phyloP scores from a whole-genome alignment of 306 rosid genomes.

The Pueraria montana region DNA sequence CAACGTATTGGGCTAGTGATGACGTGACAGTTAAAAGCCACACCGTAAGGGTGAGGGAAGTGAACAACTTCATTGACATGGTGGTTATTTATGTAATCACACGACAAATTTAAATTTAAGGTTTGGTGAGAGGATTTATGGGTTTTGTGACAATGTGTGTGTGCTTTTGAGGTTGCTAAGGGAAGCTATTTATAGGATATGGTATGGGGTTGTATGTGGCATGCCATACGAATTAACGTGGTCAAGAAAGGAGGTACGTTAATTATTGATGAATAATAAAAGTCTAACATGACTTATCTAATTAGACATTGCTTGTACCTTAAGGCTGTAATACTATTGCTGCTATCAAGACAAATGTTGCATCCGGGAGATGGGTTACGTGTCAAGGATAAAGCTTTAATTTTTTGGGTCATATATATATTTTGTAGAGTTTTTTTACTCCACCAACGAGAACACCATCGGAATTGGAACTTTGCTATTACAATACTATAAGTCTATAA shows the following conservation, averaged over 20 bases:
- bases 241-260: not conserved
- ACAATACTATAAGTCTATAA: too few relatives aligned
- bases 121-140: not conserved
- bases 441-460: too few relatives aligned
- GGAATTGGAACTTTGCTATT: too few relatives aligned
- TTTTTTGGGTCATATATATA: too few relatives aligned
- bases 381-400: too few relatives aligned
- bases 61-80: conserved; percentile 33
- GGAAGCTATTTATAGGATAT: conserved; percentile 14
- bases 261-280: not conserved
- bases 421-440: too few relatives aligned
- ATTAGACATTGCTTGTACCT: conserved; percentile 9
- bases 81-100: not conserved
- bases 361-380: too few relatives aligned
- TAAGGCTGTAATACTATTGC: not conserved
- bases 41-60: not conserved
- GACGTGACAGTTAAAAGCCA: conserved; percentile 53
- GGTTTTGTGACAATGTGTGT: not conserved
- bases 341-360: not conserved
- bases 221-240: not conserved
- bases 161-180: not conserved
- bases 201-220: not conserved
- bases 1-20: conserved; percentile 47
- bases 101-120: too few relatives aligned
- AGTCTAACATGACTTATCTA: conserved; percentile 6